phyloP scores from a whole-genome alignment of 2,329 filamentous ascomycete species.

The Penicillium sp. region DNA sequence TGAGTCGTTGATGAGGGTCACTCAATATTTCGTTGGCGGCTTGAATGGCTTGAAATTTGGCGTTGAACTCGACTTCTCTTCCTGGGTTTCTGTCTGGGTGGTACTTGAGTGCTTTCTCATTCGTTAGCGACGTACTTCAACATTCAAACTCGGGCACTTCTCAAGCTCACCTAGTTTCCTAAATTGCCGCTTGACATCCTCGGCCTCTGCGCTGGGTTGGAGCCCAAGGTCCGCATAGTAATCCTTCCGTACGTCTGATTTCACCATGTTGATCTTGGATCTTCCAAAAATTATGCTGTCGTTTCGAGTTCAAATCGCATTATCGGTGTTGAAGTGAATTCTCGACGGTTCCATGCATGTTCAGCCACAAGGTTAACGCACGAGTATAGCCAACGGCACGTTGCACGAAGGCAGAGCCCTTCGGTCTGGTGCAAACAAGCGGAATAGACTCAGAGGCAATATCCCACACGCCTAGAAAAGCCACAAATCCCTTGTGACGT shows the following conservation, averaged over 20 bases:
- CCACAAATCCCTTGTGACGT: background rate
- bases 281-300: conserved; percentile 10
- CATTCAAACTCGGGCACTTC: background rate
- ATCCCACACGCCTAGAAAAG: background rate
- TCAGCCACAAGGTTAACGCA: conserved; percentile 11
- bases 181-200: conserved; percentile 84
- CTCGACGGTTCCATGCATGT: conserved; percentile 16
- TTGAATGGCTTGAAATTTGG: conserved; percentile 84
- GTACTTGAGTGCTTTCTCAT: conserved; percentile 70
- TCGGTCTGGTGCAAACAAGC: background rate
- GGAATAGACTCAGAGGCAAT: background rate
- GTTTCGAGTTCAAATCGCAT: conserved; percentile 15
- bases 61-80: conserved; percentile 74
- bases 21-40: conserved; percentile 77
- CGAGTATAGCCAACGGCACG: background rate
- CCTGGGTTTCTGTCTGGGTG: conserved; percentile 90
- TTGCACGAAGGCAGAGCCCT: conserved; percentile 3
- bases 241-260: conserved; percentile 68
- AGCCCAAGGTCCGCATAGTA: conserved; percentile 86
- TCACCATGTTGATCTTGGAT: conserved; percentile 60
- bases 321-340: conserved; percentile 10
- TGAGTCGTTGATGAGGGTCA: conserved; percentile 59
- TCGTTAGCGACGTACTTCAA: background rate
- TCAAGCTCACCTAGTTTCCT: conserved; percentile 69
- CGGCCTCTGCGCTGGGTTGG: conserved; percentile 64